Evolutionary conservation across 2,329 filamentous ascomycete species (phyloP).

Genomic region (Fusarium odoratissimum): DNA sequence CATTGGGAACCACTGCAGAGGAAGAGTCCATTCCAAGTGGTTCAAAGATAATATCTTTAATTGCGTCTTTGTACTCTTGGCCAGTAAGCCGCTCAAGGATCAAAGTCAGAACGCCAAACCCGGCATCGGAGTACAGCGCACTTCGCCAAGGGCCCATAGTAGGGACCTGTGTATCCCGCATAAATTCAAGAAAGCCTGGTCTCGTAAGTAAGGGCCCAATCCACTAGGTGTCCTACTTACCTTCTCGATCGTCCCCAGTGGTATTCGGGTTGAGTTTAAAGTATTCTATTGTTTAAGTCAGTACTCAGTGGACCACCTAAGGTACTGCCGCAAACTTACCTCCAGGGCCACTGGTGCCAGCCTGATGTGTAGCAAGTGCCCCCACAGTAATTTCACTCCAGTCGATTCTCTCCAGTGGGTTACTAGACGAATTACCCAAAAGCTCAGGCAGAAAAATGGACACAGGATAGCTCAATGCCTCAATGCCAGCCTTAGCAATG

Average conservation of each 20-base stretch:
- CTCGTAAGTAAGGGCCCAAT: not conserved
- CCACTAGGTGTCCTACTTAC: not conserved
- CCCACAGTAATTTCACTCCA: constrained; percentile 40
- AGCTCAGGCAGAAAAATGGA: constrained; percentile 35
- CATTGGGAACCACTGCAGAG: not conserved
- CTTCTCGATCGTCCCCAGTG: not conserved
- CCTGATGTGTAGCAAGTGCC: constrained; percentile 34
- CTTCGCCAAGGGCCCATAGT: constrained; percentile 19
- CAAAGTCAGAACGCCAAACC: constrained; percentile 22
- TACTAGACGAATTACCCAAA: constrained; percentile 5
- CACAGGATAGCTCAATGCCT: constrained; percentile 32
- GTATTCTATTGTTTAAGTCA: not conserved
- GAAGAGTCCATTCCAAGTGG: constrained; percentile 27
- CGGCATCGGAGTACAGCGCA: constrained; percentile 40
- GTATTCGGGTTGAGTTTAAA: not conserved
- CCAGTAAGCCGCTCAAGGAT: constrained; percentile 32
- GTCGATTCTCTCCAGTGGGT: constrained; percentile 3
- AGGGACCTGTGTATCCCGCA: constrained; percentile 27
- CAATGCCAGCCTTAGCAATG: constrained; percentile 28
- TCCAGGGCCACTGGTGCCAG: constrained; percentile 25
- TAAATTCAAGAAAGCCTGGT: constrained; percentile 9
- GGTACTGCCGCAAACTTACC: not conserved
- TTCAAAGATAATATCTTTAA: constrained; percentile 1
- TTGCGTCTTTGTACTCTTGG: constrained; percentile 19
- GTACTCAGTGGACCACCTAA: fast-evolving